Evolutionary conservation across 192 early-diverging fungal species (phyloP), one percentile per base, ranked within the genome.

Genomic region (Paraglomus brasilianum): DNA sequence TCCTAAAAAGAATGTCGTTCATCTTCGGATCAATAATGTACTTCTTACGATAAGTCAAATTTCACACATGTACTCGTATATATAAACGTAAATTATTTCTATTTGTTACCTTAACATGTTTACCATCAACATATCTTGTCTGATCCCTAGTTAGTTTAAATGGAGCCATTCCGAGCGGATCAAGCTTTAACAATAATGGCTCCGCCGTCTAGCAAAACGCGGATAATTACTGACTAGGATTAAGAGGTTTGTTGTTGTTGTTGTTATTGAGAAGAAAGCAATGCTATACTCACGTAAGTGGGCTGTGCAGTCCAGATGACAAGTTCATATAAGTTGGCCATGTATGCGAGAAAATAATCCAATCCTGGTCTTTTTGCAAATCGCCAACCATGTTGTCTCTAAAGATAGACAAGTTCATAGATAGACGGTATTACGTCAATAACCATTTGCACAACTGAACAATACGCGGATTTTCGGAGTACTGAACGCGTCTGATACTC

Each of bases 311-410:
- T 95, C 72, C 95, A 97, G 19, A 99, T 86, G 22, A 99, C 95
- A 58, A 98, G 86, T 82, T 99, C 97, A 78, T 87, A 99, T 78
- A 93, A 90, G 73, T 90, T 88, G 66, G 87, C 86, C 68, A 98
- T 78, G 76, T 95, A 94, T 60, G 90, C 86, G 24, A 99, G 72
- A 75, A 99, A 96, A 74, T 97, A 92, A 61, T 99, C 96, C 44
- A 95, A 86, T 48, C 94, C 96, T 14, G 97, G 96, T 51, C 97
- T 87, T 74, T 93, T 95, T 42, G 96, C 97, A 55, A 91, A 88
- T 60, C 96, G 87, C 97, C 97, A 99, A 22, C 97, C 97, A 65
- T 92, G 82, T 71, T 96, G 89, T 83, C 93, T 94, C 88, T 90
- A 76, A 52, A 43, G 45, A 60, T 30, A 30, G 22, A 30, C 49